Base-by-base conservation (phyloP, 129 eudicot genomes). In the Lactuca sativa region DNA sequence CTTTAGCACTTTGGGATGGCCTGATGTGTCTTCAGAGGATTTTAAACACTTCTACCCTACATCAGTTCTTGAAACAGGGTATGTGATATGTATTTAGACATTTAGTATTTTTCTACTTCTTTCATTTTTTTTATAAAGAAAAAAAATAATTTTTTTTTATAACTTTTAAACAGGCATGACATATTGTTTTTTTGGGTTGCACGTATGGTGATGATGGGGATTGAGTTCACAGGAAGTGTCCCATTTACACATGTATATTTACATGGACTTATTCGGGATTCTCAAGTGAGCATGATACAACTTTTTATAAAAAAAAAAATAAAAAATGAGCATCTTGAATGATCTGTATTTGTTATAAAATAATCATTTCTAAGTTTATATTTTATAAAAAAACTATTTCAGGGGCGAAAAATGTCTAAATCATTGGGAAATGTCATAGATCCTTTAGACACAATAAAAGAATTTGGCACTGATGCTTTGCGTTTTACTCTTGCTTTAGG, bases 201-300 rank as follows among this genome's bases (percentile, higher is more conserved):
- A 30, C 85, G 99, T 63, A 93, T 93, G 99, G 97, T 93, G 81
- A 93, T 93, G 99, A 90, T 93, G 97, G 99, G 99, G 61, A 83
- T 93, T 58, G 97, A 93, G 77, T 90, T 93, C 59, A 90, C 97
- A 0, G 99, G 99, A 36, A 83, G 83, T 44, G 90, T 90, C 66
- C 99, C 99, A 31, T 93, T 93, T 76, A 81, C 83, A 62, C 60
- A 87, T 76, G 85, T 93, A 61, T 93, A 90, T 82, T 86, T 93
- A 33, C 99, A 93, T 76, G 97, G 97, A 69, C 97, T 93, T 73
- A 90, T 93, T 63, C 88, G 99, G 9, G 99, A 93, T 77, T 77
- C 95, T 72, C 96, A 93, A 69, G 97, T 89, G 76, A 86, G 96
- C 80, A 69, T 12, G 48, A 69, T 59, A 30, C 49, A 14, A 1